A percentile compares a stretch with the other conserved stretches of the same genome.
Evolutionary conservation across 164 flowering plant genomes (phyloP).

Genomic region (Vitis cinerea): DNA sequence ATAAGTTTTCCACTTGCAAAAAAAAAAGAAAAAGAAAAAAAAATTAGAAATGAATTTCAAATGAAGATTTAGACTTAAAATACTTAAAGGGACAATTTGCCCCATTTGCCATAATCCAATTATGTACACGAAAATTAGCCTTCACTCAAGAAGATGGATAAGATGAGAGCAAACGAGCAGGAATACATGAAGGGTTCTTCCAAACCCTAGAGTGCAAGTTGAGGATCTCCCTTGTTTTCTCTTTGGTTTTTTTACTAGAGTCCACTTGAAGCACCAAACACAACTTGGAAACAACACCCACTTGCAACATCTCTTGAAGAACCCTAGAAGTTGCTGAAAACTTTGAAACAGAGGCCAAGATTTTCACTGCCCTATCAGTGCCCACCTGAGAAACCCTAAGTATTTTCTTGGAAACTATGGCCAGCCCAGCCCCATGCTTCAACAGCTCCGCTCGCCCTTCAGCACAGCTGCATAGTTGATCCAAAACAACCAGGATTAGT

Average conservation of each 20-base stretch:
- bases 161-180: conserved; percentile 48
- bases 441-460: conserved; percentile 77
- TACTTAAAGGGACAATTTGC: too few species aligned
- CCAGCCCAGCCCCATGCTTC: conserved; percentile 66
- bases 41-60: too few species aligned
- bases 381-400: conserved; percentile 71
- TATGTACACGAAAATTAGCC: conserved; percentile 1
- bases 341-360: conserved; percentile 51
- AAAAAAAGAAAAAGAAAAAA: too few species aligned
- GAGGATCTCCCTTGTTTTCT: conserved; percentile 66
- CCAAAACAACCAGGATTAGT: conserved; percentile 44
- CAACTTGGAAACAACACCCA: conserved; percentile 82
- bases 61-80: too few species aligned
- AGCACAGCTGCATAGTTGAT: conserved; percentile 67
- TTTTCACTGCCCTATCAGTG: conserved; percentile 62
- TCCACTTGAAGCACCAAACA: conserved; percentile 73
- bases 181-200: conserved; percentile 65
- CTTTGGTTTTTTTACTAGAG: conserved; percentile 48
- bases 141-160: conserved; percentile 41
- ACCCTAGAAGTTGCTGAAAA: conserved; percentile 53
- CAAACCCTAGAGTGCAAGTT: conserved; percentile 69
- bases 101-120: not conserved
- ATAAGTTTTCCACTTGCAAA: too few species aligned
- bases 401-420: conserved; percentile 76
- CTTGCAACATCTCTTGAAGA: conserved; percentile 73